Evolutionary conservation across 306 rosid species (phyloP).

Genomic region (Sicyos baderoa): DNA sequence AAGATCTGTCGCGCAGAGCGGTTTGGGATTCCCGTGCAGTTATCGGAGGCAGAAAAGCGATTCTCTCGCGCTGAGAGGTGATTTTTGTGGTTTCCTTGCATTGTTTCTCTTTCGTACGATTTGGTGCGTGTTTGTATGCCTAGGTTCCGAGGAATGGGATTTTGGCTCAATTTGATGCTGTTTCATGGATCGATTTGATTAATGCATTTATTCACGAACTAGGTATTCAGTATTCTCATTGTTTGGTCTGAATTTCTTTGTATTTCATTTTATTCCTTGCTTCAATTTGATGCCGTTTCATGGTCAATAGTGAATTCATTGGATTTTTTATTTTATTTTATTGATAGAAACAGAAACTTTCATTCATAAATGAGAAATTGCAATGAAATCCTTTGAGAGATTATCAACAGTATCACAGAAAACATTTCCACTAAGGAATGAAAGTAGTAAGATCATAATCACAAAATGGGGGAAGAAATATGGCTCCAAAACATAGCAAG

Average conservation of each 20-base stretch:
- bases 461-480: no score
- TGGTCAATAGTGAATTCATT: neutral
- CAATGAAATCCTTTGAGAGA: no score
- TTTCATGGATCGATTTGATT: constrained; percentile 1
- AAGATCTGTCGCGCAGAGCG: constrained; percentile 87
- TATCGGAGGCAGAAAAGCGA: constrained; percentile 74
- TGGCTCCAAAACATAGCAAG: no score
- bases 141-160: neutral
- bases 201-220: constrained; percentile 5
- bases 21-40: constrained; percentile 71
- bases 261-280: neutral
- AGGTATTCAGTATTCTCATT: neutral
- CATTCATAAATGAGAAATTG: no score
- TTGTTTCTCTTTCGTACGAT: neutral
- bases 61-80: constrained; percentile 88
- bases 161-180: neutral
- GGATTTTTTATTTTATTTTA: no score
- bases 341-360: no score
- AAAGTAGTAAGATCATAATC: no score
- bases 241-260: neutral
- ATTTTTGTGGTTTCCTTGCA: neutral
- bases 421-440: no score
- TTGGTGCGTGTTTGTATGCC: constrained; percentile 5
- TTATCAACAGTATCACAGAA: no score
- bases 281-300: neutral